Conservation (phyloP, 1,139 yeast genomes). For the Chernovozyma sophiae-reginae region DNA sequence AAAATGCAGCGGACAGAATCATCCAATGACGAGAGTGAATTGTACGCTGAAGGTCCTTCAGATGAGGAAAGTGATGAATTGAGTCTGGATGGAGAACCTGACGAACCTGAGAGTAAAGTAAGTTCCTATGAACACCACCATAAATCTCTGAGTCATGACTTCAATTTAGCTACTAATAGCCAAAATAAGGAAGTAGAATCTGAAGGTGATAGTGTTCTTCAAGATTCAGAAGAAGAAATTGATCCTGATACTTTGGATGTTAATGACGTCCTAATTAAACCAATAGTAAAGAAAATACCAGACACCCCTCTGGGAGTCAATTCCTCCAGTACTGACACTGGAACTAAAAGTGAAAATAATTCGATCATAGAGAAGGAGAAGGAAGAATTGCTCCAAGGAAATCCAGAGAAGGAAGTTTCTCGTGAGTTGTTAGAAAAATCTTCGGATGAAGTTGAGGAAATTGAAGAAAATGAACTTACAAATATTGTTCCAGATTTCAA, state of each 20-base stretch:
- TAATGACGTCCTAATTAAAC: constrained; percentile 4
- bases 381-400: neutral
- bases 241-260: constrained; percentile 1
- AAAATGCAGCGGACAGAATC: constrained; percentile 1
- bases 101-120: neutral
- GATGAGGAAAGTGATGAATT: constrained; percentile 5
- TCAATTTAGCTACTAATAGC: neutral
- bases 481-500: constrained; percentile 3
- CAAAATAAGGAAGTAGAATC: no score
- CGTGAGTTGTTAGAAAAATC: neutral
- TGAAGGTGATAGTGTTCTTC: neutral
- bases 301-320: neutral
- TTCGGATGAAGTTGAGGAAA: neutral
- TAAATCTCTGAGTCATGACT: neutral
- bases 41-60: neutral
- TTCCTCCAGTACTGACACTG: neutral
- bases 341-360: neutral
- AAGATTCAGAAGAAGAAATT: neutral
- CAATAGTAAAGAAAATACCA: neutral
- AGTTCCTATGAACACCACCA: neutral
- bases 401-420: neutral
- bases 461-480: constrained; percentile 1
- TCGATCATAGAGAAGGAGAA: neutral
- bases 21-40: constrained; percentile 2
- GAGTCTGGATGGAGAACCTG: constrained; percentile 1